Evolutionary conservation across 1,284 basidiomycete species (phyloP), one percentile per base, ranked within the genome.

Genomic region (Golubevia pallescens): DNA sequence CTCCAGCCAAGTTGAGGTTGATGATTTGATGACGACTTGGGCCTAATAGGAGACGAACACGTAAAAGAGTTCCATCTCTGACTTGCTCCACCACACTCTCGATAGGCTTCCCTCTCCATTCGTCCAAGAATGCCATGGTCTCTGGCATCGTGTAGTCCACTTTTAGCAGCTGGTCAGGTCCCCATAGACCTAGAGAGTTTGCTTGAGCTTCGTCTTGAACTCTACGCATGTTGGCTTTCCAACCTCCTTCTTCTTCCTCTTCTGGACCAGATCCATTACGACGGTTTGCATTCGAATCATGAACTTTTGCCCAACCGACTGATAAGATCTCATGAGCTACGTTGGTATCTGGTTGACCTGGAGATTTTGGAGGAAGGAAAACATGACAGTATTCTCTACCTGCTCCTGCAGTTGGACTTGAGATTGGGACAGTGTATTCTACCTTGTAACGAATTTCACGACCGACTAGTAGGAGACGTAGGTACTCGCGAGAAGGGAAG

Each of bases 401-500:
- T 56, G 54, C 3, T 53, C 60, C 60, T 16, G 51, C 21, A 19
- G 4, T 42, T 1, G 6, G 23, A 16, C 23, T 28, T 56, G 16
- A 71, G 73, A 57, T 72, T 66, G 20, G 67, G 51, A 94, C 87
- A 51, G 91, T 91, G 86, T 93, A 92, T 24, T 90, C 89, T 8
- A 92, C 90, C 13, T 89, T 88, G 86, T 94, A 95, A 1, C 90
- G 88, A 78, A 95, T 89, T 86, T 95, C 91, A 83, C 96, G 95
- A 72, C 95, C 95, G 61, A 98, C 93, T 19, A 91, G 89, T 61
- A 94, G 87, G 51, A 90, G 88, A 59, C 95, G 92, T 51, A 98
- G 89, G 86, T 92, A 97, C 87, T 98, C 96, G 78, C 96, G 92
- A 54, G 94, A 91, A 81, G 95, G 93, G 83, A 93, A 97, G 3